These are phyloP conservation scores for Peltaster fructicola DNA, from an alignment of 2,329 filamentous ascomycete genomes.

Conservation along the genomic window DNA sequence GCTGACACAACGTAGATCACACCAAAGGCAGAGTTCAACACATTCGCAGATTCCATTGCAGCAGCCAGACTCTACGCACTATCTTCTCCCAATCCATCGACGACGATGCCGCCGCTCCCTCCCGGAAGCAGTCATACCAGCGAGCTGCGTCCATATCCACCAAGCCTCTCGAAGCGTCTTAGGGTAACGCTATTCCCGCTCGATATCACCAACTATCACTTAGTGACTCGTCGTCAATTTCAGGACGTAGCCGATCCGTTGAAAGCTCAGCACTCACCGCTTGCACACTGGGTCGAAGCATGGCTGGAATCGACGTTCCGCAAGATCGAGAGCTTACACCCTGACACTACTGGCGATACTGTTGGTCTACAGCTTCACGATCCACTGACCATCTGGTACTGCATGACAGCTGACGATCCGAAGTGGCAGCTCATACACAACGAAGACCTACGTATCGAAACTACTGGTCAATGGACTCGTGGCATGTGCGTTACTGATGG, in stretches of 20 bases:
- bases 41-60: constrained; percentile 55
- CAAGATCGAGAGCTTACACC: constrained; percentile 26
- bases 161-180: constrained; percentile 23
- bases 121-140: constrained; percentile 20
- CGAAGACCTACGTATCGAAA: constrained; percentile 82
- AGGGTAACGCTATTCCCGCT: constrained; percentile 31
- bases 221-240: constrained; percentile 24
- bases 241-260: constrained; percentile 13
- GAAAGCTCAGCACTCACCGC: constrained; percentile 20
- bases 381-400: constrained; percentile 23
- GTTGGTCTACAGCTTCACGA: constrained; percentile 30
- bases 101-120: constrained; percentile 57
- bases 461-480: constrained; percentile 80
- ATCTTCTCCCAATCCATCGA: constrained; percentile 42
- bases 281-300: constrained; percentile 27
- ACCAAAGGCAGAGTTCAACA: constrained; percentile 87
- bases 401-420: constrained; percentile 10
- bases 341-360: constrained; percentile 18
- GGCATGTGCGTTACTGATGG: constrained; percentile 80
- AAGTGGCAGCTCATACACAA: constrained; percentile 22
- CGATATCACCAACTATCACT: constrained; percentile 29
- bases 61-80: constrained; percentile 31
- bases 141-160: constrained; percentile 22
- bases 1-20: constrained; percentile 35
- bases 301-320: constrained; percentile 29